Percentiles rank a stretch among this genome's conserved stretches.
Evolutionary conservation across 1,284 basidiomycete species (phyloP).

Genomic region (Malassezia nana): DNA sequence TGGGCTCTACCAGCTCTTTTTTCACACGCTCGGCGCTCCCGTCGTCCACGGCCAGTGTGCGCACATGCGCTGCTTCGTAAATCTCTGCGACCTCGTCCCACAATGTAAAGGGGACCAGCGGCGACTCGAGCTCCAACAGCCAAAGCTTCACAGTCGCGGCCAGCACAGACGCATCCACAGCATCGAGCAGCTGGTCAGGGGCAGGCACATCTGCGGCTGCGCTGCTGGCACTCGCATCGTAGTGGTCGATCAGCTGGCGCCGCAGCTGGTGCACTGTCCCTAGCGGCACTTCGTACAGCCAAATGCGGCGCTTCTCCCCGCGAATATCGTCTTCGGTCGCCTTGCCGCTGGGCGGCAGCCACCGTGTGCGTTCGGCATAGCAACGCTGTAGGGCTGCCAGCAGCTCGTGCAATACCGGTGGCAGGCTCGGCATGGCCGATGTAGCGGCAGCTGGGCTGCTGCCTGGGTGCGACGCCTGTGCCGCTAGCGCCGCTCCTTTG

Average conservation of each 20-base stretch:
- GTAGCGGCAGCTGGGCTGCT: neutral
- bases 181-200: slow-evolving; percentile 13
- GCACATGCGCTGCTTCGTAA: slow-evolving; percentile 31
- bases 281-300: slow-evolving; percentile 72
- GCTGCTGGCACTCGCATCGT: slow-evolving; percentile 7
- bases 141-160: slow-evolving; percentile 76
- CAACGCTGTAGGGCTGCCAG: slow-evolving; percentile 59
- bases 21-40: neutral
- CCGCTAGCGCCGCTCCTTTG: slow-evolving; percentile 26
- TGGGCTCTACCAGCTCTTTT: slow-evolving; percentile 37
- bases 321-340: slow-evolving; percentile 1
- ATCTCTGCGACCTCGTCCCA: slow-evolving; percentile 41
- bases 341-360: slow-evolving; percentile 18
- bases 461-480: slow-evolving; percentile 9
- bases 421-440: slow-evolving; percentile 51
- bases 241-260: slow-evolving; percentile 59
- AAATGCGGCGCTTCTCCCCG: slow-evolving; percentile 71
- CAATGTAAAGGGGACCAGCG: slow-evolving; percentile 27
- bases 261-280: slow-evolving; percentile 70
- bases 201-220: slow-evolving; percentile 16
- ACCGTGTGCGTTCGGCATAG: slow-evolving; percentile 55
- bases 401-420: slow-evolving; percentile 64
- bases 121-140: slow-evolving; percentile 37
- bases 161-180: slow-evolving; percentile 59
- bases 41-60: slow-evolving; percentile 20